These are phyloP conservation scores for Trametes cingulata DNA, from an alignment of 768 basidiomycete genomes.

Conservation along the genomic window DNA sequence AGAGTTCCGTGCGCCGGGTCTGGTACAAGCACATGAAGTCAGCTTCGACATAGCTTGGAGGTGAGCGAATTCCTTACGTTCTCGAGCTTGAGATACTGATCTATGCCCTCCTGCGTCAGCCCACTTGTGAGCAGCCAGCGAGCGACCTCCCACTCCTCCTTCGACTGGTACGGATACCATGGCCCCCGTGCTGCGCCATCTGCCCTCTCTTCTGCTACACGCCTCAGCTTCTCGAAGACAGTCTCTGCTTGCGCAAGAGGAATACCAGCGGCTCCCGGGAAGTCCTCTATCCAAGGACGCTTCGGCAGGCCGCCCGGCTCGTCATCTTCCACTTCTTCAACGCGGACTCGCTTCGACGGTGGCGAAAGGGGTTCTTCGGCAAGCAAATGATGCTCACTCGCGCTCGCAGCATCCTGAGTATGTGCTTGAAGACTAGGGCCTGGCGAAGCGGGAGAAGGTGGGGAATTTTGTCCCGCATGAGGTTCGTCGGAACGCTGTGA, in stretches of 20 bases:
- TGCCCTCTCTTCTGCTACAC: not conserved
- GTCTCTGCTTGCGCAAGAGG: slow-evolving; percentile 11
- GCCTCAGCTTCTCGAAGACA: slow-evolving; percentile 19
- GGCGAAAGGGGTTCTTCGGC: no score
- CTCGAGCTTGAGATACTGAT: slow-evolving; percentile 35
- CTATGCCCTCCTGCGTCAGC: slow-evolving; percentile 27
- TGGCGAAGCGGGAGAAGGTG: no score
- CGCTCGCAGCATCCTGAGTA: no score
- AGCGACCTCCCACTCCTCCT: slow-evolving; percentile 37
- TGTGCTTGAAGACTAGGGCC: no score
- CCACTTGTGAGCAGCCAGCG: slow-evolving; percentile 35
- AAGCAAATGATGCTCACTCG: no score
- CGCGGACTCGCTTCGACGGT: not conserved
- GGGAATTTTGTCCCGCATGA: no score
- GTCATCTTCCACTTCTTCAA: slow-evolving; percentile 21
- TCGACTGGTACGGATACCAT: slow-evolving; percentile 30
- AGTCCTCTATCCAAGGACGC: slow-evolving; percentile 14
- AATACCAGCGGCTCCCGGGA: slow-evolving; percentile 7
- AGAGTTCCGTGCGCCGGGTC: slow-evolving; percentile 23
- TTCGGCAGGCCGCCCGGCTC: slow-evolving; percentile 12
- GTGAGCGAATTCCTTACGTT: slow-evolving; percentile 23
- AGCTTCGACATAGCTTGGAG: not conserved
- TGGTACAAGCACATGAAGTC: not conserved
- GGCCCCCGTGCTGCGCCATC: not conserved
- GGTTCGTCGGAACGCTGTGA: no score